Conservation (phyloP, 306 rosid genomes). For the Cucurbita ficifolia region DNA sequence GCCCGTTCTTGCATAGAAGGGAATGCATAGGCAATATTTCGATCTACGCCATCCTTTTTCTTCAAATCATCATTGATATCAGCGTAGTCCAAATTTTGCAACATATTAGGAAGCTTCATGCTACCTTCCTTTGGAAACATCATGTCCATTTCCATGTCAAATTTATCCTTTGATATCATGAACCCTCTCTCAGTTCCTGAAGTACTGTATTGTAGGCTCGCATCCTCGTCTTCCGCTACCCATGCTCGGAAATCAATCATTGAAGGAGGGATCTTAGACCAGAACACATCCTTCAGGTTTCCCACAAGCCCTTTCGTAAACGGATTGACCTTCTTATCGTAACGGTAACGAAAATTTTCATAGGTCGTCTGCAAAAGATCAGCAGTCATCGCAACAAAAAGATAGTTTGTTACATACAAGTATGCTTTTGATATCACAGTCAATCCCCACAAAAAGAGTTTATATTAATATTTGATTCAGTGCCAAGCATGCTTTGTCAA, state of each 20-base stretch:
- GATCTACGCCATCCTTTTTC: constrained; percentile 21
- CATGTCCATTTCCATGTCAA: constrained; percentile 39
- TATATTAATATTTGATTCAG: neutral
- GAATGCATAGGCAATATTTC: constrained; percentile 17
- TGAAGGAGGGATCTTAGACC: constrained; percentile 43
- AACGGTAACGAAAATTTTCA: constrained; percentile 83
- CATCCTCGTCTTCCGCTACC: constrained; percentile 35
- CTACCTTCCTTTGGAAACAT: constrained; percentile 27
- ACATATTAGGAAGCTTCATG: constrained; percentile 25
- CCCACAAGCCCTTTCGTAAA: constrained; percentile 29
- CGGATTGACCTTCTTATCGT: constrained; percentile 78
- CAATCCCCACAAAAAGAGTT: neutral
- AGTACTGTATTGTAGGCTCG: constrained; percentile 16
- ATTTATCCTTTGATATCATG: constrained; percentile 36
- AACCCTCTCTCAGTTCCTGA: constrained; percentile 35
- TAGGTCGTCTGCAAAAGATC: constrained; percentile 59
- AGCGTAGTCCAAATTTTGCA: constrained; percentile 45
- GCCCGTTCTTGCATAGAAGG: constrained; percentile 21
- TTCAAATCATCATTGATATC: constrained; percentile 33
- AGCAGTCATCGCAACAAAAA: neutral
- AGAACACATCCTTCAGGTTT: constrained; percentile 62
- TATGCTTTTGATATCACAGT: neutral
- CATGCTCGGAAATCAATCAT: constrained; percentile 54
- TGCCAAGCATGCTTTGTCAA: neutral
- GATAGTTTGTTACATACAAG: neutral